Base-by-base conservation (phyloP, 1,284 basidiomycete species). In the Ustilago trichophora region DNA sequence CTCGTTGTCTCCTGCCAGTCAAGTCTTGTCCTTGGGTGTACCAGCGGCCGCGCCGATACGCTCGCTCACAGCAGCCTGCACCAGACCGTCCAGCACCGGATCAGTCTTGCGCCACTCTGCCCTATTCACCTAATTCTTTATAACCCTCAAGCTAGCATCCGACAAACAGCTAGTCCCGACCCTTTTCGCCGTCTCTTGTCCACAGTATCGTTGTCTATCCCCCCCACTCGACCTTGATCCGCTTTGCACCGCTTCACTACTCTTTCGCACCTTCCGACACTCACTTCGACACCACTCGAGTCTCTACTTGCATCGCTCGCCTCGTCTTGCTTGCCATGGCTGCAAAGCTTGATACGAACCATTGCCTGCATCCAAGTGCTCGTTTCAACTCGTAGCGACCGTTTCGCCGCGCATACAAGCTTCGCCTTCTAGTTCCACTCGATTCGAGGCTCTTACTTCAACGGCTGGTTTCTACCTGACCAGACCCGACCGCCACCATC, bases 301-400 rank as follows among this genome's bases (percentile, higher is more conserved):
- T n/a, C n/a, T n/a, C n/a, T n/a, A n/a, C n/a, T n/a, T n/a, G n/a
- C n/a, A n/a, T n/a, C n/a, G n/a, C n/a, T 31, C 29, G 15, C 34
- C 13, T 53, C 50, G 35, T 60, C 57, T 27, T 25, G 36, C 58
- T 54, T 49, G 41, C 50, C 50, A 26, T 8, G 12, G 46, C 36
- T 45, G 42, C 51, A 41, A 44, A 62, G 46, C 47, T 37, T 29
- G 42, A 26, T 37, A 62, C 42, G 46, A n/a, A 37, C 37, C 16
- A 12, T n/a, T 9, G 16, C n/a, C 38, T 42, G 22, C 37, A 32
- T 3, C 42, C 13, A 12, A 15, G 32, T n/a, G n/a, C n/a, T n/a
- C n/a, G n/a, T n/a, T n/a, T 24, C 9, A 6, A 19, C 29, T 3
- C 26, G 26, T 16, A 24, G 25, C 38, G 26, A 19, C 24, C 41